Base-by-base conservation (phyloP, 2,329 filamentous ascomycete species). In the Penicillium sp. region DNA sequence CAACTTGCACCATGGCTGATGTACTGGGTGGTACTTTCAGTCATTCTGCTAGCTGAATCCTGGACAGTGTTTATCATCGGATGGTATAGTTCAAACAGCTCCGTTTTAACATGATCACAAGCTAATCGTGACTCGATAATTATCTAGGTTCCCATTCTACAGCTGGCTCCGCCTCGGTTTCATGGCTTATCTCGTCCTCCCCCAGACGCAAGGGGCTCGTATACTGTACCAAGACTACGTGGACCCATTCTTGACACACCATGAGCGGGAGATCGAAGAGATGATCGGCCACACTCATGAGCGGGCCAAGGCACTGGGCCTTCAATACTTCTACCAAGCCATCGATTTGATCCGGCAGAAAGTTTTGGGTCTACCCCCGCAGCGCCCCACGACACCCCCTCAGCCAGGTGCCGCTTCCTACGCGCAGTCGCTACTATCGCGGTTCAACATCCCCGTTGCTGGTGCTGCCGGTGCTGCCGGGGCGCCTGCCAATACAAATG, bases 1-100 rank as follows among this genome's bases (percentile, higher is more conserved):
- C 87, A 96, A 72, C 83, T 97, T 59, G 91, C 91, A 63, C 93
- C 93, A 87, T 99, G 94, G 94, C 85, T 97, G 65, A 97, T 97
- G 89, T 99, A 97, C 83, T 99, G 93, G 89, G 91, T 96, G 60
- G 91, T 96, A 25, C 85, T 97, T 64, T 90, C 90, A 60, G 88
- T 90, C 73, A 86, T 88, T 68, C 82, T 93, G 56, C 84, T 94
- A 61, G 85, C 87, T 76, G 94, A 97, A 79, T 93, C 89, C 47
- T 96, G 92, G 85, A 87, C 89, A 56, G 86, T 88, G 68, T 96
- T 93, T 78, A 87, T 97, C 70, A 83, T 97, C 47, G 83, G 83
- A 73, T 97, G 92, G 89, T 88, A 77, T 52, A 78, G 57, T 31
- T 21, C 23, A 25, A 13, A 17, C 3, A 3, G 57, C 43, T 25